Percentiles rank a stretch among this genome's conserved stretches.
These are phyloP conservation scores for Penicillium sp. DNA, from an alignment of 2,329 filamentous ascomycete species.

Conservation along the genomic window DNA sequence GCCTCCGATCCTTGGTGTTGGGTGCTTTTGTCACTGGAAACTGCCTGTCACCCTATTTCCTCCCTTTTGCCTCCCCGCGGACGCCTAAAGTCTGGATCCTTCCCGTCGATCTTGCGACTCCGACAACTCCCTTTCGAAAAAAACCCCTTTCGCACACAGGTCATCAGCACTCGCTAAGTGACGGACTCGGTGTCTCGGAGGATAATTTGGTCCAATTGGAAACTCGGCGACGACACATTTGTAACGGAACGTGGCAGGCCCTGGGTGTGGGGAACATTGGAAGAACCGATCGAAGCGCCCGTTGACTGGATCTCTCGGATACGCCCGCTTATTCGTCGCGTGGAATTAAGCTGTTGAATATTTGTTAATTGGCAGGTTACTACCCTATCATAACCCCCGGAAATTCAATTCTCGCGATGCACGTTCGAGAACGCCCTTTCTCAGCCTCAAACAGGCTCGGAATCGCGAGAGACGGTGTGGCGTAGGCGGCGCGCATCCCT, in stretches of 20 bases:
- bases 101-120: background rate
- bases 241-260: constrained; percentile 20
- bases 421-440: background rate
- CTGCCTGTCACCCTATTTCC: background rate
- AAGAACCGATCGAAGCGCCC: constrained; percentile 14
- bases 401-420: background rate
- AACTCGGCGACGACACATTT: constrained; percentile 18
- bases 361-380: constrained; percentile 8
- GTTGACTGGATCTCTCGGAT: background rate
- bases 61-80: background rate
- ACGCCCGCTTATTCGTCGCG: constrained; percentile 11
- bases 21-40: background rate
- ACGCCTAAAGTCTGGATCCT: background rate
- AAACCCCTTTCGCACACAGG: background rate
- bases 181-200: constrained; percentile 9
- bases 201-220: constrained; percentile 24
- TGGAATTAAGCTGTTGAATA: constrained; percentile 3
- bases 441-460: background rate
- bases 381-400: background rate
- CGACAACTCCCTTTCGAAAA: background rate
- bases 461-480: background rate
- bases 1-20: background rate
- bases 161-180: background rate
- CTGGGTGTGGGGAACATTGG: constrained; percentile 21
- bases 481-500: constrained; percentile 19